Conservation (phyloP, 306 rosid species). For the Cicer bijugum region DNA sequence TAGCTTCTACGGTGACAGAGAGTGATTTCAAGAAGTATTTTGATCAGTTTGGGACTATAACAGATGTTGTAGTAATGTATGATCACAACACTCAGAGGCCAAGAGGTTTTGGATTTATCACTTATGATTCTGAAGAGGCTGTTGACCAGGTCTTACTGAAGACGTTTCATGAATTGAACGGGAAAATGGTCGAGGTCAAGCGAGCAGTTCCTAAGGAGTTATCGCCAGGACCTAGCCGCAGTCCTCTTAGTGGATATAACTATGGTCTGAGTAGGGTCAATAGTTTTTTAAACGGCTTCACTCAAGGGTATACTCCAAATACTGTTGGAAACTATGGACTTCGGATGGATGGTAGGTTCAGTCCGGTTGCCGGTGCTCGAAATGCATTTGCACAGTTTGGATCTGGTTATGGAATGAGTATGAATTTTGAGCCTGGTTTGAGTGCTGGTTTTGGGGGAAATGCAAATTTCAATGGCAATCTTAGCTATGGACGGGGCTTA, state of each 20-base stretch:
- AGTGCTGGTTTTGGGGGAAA: conserved; percentile 78
- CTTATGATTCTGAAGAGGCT: conserved; percentile 96
- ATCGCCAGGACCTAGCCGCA: conserved; percentile 89
- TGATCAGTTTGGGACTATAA: conserved; percentile 96
- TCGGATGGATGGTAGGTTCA: conserved; percentile 77
- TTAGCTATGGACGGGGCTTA: conserved; percentile 79
- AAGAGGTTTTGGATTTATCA: conserved; percentile 95
- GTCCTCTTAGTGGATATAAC: conserved; percentile 78
- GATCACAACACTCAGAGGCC: conserved; percentile 99
- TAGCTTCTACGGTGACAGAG: conserved; percentile 97
- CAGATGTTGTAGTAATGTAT: conserved; percentile 99
- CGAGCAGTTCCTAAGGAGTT: conserved; percentile 98
- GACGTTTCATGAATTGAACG: conserved; percentile 94
- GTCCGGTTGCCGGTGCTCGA: conserved; percentile 84
- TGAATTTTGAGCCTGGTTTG: conserved; percentile 84
- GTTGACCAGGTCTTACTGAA: conserved; percentile 85
- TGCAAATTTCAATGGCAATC: conserved; percentile 70
- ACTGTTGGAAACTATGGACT: conserved; percentile 82
- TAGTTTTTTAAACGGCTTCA: conserved; percentile 81
- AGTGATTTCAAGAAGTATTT: conserved; percentile 90
- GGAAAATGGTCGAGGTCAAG: conserved; percentile 99
- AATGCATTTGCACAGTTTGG: conserved; percentile 81
- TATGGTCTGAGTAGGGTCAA: conserved; percentile 79
- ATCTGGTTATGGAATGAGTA: conserved; percentile 82
- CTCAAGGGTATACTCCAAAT: conserved; percentile 80